These are phyloP conservation scores for Rhexocercosporidium sp. DNA, from an alignment of 2,329 filamentous ascomycete species.

Conservation along the genomic window DNA sequence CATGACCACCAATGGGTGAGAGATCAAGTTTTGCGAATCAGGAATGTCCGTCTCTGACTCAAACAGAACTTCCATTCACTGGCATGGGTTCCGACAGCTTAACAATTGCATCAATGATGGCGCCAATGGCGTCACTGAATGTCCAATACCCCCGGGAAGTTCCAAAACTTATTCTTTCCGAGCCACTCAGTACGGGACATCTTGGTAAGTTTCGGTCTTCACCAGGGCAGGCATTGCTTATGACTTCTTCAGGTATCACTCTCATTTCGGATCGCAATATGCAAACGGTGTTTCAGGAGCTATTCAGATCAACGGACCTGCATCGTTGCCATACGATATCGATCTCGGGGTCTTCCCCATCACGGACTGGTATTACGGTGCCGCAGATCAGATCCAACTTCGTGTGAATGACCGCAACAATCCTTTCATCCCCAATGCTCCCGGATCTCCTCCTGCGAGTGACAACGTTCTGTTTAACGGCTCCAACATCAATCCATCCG, in stretches of 20 bases:
- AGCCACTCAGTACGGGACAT: slow-evolving; percentile 49
- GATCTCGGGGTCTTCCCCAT: slow-evolving; percentile 57
- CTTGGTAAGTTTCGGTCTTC: slow-evolving; percentile 45
- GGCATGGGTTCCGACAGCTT: slow-evolving; percentile 53
- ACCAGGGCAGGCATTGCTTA: background rate
- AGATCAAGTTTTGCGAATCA: slow-evolving; percentile 35
- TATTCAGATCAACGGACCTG: slow-evolving; percentile 64
- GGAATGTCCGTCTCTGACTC: slow-evolving; percentile 26
- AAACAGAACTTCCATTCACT: slow-evolving; percentile 47
- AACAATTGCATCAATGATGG: slow-evolving; percentile 50
- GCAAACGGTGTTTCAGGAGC: slow-evolving; percentile 61
- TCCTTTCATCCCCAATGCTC: background rate
- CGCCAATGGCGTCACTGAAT: slow-evolving; percentile 59
- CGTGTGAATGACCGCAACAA: background rate
- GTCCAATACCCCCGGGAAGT: slow-evolving; percentile 61
- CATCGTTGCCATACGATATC: slow-evolving; percentile 60
- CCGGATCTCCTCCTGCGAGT: slow-evolving; percentile 31
- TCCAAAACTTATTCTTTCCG: slow-evolving; percentile 32
- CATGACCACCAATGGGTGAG: slow-evolving; percentile 54
- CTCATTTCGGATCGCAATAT: slow-evolving; percentile 53
- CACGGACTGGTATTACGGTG: slow-evolving; percentile 27
- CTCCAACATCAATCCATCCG: slow-evolving; percentile 5
- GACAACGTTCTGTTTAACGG: slow-evolving; percentile 36
- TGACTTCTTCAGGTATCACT: slow-evolving; percentile 53
- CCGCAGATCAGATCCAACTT: slow-evolving; percentile 23